Evolutionary conservation across 306 rosid genomes (phyloP).

Genomic region (Sophora flavescens): DNA sequence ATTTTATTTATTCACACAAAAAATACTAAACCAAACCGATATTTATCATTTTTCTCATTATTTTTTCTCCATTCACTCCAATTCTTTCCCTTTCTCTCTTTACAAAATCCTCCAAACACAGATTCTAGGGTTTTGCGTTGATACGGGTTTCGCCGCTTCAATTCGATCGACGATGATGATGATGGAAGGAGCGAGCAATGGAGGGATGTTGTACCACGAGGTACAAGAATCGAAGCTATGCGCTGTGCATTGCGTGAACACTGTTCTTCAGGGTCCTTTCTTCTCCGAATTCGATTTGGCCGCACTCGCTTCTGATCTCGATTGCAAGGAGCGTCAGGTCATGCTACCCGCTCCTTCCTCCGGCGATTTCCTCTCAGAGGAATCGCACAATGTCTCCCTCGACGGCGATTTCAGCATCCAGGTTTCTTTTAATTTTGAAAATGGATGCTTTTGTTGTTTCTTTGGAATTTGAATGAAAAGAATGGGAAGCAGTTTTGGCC

Average conservation of each 20-base stretch:
- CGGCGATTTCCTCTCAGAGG: slow-evolving; percentile 71
- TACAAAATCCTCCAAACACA: neutral
- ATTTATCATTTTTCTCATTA: no score
- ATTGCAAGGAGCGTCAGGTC: slow-evolving; percentile 74
- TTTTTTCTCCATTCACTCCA: no score
- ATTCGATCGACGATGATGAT: neutral
- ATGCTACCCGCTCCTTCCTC: slow-evolving; percentile 56
- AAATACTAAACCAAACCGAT: no score
- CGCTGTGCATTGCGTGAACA: slow-evolving; percentile 81
- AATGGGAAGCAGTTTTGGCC: neutral
- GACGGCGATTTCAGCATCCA: slow-evolving; percentile 88
- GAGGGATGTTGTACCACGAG: slow-evolving; percentile 85
- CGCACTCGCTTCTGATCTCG: slow-evolving; percentile 80
- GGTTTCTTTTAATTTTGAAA: neutral
- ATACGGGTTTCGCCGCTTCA: neutral
- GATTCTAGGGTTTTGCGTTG: neutral
- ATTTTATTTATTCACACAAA: no score
- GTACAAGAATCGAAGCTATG: slow-evolving; percentile 87
- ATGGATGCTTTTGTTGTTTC: neutral
- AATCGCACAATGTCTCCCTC: slow-evolving; percentile 81
- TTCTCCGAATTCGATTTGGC: slow-evolving; percentile 91
- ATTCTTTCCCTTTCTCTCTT: no score
- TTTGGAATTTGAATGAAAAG: neutral
- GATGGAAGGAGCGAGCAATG: slow-evolving; percentile 83
- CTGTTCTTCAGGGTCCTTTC: slow-evolving; percentile 78